phyloP scores from a whole-genome alignment of 1,284 basidiomycete species.

The Fistulinella staudtii region DNA sequence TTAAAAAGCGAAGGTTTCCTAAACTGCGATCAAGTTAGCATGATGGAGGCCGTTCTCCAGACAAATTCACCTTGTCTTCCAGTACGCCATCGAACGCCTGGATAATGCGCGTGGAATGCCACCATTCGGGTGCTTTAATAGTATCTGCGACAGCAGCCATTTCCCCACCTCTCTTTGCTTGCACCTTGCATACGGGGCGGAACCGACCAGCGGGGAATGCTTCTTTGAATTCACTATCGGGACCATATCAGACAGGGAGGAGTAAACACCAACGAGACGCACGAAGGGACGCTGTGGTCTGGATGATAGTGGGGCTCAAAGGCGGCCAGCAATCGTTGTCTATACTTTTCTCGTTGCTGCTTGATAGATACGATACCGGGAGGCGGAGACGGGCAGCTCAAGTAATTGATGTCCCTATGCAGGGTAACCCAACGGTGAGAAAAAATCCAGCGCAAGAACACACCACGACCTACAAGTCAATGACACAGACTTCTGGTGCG shows the following conservation, averaged over 20 bases:
- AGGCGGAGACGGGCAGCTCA: constrained; percentile 79
- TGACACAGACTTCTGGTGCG: constrained; percentile 80
- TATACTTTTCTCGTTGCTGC: constrained; percentile 80
- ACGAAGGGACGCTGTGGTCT: constrained; percentile 78
- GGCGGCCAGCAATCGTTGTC: constrained; percentile 70
- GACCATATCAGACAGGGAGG: constrained; percentile 2
- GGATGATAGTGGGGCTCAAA: constrained; percentile 84
- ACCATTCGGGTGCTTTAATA: constrained; percentile 88
- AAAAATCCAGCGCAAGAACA: background rate
- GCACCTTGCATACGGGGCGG: constrained; percentile 78
- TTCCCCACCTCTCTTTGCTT: constrained; percentile 75
- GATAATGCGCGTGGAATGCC: constrained; percentile 85
- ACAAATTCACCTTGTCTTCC: constrained; percentile 80
- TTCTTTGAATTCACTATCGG: constrained; percentile 82
- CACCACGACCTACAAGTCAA: constrained; percentile 70
- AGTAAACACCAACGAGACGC: constrained; percentile 12
- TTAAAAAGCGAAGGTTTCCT: constrained; percentile 88
- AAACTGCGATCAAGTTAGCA: constrained; percentile 46
- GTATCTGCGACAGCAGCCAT: constrained; percentile 78
- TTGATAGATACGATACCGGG: constrained; percentile 77
- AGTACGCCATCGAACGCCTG: constrained; percentile 87
- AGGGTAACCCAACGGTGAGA: constrained; percentile 4
- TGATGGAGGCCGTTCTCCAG: constrained; percentile 2
- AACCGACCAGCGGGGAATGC: constrained; percentile 91
- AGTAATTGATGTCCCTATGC: constrained; percentile 82